Evolutionary conservation across 176 grass and related monocot species (phyloP).

Genomic region (Rhynchospora breviuscula): DNA sequence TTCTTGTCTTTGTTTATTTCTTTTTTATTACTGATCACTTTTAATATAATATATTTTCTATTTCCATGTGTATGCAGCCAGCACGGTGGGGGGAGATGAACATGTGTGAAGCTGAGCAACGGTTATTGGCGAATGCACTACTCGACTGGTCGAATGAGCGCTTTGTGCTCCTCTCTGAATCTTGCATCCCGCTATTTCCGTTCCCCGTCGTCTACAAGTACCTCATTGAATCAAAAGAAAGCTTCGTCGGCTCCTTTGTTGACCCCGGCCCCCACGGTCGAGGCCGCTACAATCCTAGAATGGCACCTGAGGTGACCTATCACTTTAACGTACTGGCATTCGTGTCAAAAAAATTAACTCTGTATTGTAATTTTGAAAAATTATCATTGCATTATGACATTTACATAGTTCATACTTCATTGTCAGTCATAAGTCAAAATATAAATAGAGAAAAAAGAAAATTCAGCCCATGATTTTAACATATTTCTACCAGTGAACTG

Average conservation of each 20-base stretch:
- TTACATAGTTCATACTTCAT: too few species aligned
- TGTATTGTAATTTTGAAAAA: background rate
- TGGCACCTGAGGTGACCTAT: conserved; percentile 30
- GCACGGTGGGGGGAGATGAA: conserved; percentile 37
- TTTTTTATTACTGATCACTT: background rate
- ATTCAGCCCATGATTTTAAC: too few species aligned
- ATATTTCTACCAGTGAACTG: background rate
- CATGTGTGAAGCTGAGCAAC: conserved; percentile 58
- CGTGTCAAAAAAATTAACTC: background rate
- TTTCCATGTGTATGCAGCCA: conserved; percentile 23
- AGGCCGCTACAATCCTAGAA: conserved; percentile 32
- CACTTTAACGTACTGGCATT: background rate
- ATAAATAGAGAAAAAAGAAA: too few species aligned
- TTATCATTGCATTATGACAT: background rate
- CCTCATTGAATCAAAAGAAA: conserved; percentile 30
- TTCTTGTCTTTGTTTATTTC: too few species aligned
- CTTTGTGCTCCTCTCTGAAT: conserved; percentile 71
- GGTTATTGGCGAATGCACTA: conserved; percentile 64
- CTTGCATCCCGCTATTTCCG: conserved; percentile 43
- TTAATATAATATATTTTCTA: background rate
- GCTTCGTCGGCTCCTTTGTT: conserved; percentile 51
- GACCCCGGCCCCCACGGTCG: conserved; percentile 42
- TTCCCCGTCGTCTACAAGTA: conserved; percentile 39
- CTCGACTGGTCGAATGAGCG: conserved; percentile 51
- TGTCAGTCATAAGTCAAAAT: too few species aligned